Conservation (phyloP, 1,284 basidiomycete species). For the Sporisorium exsertum region DNA sequence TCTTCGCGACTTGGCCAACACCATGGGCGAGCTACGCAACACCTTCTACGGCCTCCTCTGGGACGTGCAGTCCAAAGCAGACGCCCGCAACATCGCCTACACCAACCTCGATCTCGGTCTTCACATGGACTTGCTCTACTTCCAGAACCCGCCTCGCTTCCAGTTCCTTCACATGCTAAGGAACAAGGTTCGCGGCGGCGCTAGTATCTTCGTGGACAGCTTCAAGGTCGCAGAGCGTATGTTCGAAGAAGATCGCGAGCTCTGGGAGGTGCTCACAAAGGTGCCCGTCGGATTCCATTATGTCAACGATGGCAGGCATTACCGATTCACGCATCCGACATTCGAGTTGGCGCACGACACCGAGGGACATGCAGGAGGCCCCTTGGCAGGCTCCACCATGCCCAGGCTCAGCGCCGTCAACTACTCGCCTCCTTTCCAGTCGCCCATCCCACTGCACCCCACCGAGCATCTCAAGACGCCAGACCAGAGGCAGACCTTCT, state of each 20-base stretch:
- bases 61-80: conserved; percentile 82
- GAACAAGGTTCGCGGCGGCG: conserved; percentile 81
- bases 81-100: conserved; percentile 90
- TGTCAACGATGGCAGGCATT: conserved; percentile 87
- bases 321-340: conserved; percentile 82
- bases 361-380: conserved; percentile 50
- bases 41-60: conserved; percentile 92
- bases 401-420: conserved; percentile 74
- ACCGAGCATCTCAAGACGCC: conserved; percentile 25
- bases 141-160: conserved; percentile 80
- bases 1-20: conserved; percentile 64
- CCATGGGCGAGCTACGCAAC: conserved; percentile 78
- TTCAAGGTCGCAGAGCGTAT: conserved; percentile 78
- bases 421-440: conserved; percentile 96
- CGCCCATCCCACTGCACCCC: conserved; percentile 72
- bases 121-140: conserved; percentile 80
- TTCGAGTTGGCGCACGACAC: conserved; percentile 75
- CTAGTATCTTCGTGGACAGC: conserved; percentile 88
- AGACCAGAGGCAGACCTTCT: conserved; percentile 51
- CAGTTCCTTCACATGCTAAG: conserved; percentile 88
- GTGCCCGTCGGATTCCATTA: conserved; percentile 90
- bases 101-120: conserved; percentile 88
- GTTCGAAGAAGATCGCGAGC: conserved; percentile 72
- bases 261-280: conserved; percentile 76
- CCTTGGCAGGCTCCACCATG: conserved; percentile 45